Evolutionary conservation across 2,329 filamentous ascomycete species (phyloP).

Genomic region (Colletotrichum spaethianum): DNA sequence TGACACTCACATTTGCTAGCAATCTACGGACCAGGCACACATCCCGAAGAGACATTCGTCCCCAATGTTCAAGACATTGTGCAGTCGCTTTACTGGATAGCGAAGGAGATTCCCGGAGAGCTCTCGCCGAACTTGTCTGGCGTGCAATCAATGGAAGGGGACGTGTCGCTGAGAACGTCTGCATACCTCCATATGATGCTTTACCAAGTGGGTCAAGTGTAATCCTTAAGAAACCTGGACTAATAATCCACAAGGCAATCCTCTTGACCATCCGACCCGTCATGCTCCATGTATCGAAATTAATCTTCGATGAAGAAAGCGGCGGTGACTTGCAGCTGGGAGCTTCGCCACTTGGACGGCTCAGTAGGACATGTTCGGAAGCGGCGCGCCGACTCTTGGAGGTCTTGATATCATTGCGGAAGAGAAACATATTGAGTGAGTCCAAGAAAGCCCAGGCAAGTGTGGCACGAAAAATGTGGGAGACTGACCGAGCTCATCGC

Average conservation of each 20-base stretch:
- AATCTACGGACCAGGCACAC: slow-evolving; percentile 49
- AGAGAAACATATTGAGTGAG: slow-evolving; percentile 49
- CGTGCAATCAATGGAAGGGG: slow-evolving; percentile 30
- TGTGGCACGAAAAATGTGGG: neutral
- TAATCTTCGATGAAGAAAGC: slow-evolving; percentile 29
- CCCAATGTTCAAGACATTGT: slow-evolving; percentile 51
- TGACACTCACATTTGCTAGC: slow-evolving; percentile 44
- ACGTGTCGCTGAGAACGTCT: slow-evolving; percentile 49
- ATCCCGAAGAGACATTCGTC: slow-evolving; percentile 49
- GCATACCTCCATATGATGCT: slow-evolving; percentile 52
- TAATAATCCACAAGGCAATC: slow-evolving; percentile 42
- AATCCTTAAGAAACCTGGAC: too few species aligned
- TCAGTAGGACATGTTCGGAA: slow-evolving; percentile 37
- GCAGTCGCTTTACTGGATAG: slow-evolving; percentile 43
- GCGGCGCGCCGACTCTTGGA: slow-evolving; percentile 30
- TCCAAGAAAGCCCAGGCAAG: fast-evolving
- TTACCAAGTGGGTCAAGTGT: slow-evolving; percentile 46
- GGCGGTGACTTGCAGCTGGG: neutral
- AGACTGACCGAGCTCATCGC: neutral
- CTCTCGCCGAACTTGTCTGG: slow-evolving; percentile 44
- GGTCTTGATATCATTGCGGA: slow-evolving; percentile 44
- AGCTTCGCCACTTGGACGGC: slow-evolving; percentile 8
- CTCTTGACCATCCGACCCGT: slow-evolving; percentile 38
- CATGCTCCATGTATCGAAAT: slow-evolving; percentile 34
- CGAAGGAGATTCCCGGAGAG: slow-evolving; percentile 43